These are phyloP conservation scores for Puccinia triticina DNA, from an alignment of 1,284 basidiomycete genomes.

Conservation along the genomic window DNA sequence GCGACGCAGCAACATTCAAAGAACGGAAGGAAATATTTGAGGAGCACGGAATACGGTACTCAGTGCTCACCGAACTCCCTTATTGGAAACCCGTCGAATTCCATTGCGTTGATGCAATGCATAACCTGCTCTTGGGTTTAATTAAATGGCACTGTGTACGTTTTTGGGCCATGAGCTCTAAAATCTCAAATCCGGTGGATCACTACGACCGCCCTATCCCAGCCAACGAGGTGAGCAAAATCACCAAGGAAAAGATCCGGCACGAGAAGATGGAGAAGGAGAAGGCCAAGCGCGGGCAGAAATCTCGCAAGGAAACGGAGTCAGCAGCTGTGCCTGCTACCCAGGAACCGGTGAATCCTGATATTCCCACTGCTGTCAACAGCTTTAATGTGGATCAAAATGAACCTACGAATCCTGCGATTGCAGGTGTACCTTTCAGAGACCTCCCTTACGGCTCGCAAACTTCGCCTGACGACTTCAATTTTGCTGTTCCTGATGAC, in stretches of 20 bases:
- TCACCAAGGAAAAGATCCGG: no score
- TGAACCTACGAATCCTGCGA: no score
- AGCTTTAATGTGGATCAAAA: no score
- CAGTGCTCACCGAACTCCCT: constrained; percentile 16
- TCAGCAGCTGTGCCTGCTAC: no score
- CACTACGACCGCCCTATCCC: background rate
- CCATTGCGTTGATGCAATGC: constrained; percentile 29
- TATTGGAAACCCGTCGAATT: constrained; percentile 33
- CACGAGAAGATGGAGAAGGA: no score
- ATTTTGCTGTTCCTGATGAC: background rate
- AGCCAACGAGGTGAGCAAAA: background rate
- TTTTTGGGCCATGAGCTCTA: constrained; percentile 1
- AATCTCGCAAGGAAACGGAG: no score
- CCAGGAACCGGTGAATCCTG: no score
- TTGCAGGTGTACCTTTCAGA: no score
- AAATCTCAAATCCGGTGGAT: background rate
- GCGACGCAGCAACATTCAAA: background rate
- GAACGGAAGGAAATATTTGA: constrained; percentile 7
- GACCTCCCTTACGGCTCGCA: no score
- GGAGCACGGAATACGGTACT: constrained; percentile 26
- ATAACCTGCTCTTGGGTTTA: constrained; percentile 38
- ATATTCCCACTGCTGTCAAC: no score
- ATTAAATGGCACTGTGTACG: constrained; percentile 14
- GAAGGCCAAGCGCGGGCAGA: no score
- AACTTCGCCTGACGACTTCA: background rate